Percentiles rank a stretch among this genome's conserved stretches.
Evolutionary conservation across 805 yeast genomes (phyloP).

Genomic region (Cyberlindnera xylosilytica): DNA sequence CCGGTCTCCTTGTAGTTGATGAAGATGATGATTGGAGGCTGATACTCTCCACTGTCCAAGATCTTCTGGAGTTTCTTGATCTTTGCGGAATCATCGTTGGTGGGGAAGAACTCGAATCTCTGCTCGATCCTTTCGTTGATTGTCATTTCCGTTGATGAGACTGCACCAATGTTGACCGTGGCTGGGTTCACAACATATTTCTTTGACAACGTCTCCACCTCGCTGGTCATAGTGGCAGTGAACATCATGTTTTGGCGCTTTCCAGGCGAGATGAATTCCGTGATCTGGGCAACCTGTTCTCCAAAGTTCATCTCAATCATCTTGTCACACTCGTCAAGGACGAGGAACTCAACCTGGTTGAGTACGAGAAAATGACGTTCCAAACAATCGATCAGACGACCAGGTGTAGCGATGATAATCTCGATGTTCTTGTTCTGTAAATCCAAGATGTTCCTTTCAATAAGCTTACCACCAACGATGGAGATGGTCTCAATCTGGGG

Average conservation of each 20-base stretch:
- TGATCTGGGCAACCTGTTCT: slow-evolving; percentile 63
- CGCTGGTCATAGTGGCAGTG: slow-evolving; percentile 87
- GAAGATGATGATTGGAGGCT: slow-evolving; percentile 72
- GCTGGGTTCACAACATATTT: slow-evolving; percentile 62
- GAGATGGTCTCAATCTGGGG: slow-evolving; percentile 51
- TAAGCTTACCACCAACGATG: slow-evolving; percentile 86
- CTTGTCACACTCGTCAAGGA: slow-evolving; percentile 92
- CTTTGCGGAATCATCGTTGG: slow-evolving; percentile 43
- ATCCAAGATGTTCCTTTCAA: slow-evolving; percentile 65
- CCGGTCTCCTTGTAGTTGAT: slow-evolving; percentile 75
- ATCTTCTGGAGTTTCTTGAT: slow-evolving; percentile 41
- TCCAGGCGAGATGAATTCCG: slow-evolving; percentile 47
- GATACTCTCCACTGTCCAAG: slow-evolving; percentile 29
- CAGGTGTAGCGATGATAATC: slow-evolving; percentile 91
- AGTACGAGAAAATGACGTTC: slow-evolving; percentile 63
- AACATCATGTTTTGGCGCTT: slow-evolving; percentile 78
- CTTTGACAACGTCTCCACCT: slow-evolving; percentile 64
- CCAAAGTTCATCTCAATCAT: slow-evolving; percentile 97
- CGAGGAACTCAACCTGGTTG: slow-evolving; percentile 59
- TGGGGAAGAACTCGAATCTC: slow-evolving; percentile 48
- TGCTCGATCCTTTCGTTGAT: slow-evolving; percentile 62
- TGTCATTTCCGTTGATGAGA: slow-evolving; percentile 32
- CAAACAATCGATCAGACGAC: slow-evolving; percentile 78
- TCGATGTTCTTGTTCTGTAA: slow-evolving; percentile 36
- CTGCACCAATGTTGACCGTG: slow-evolving; percentile 62